These are phyloP conservation scores for Suhomyces kilbournensis DNA, from an alignment of 805 yeast genomes.

Conservation along the genomic window DNA sequence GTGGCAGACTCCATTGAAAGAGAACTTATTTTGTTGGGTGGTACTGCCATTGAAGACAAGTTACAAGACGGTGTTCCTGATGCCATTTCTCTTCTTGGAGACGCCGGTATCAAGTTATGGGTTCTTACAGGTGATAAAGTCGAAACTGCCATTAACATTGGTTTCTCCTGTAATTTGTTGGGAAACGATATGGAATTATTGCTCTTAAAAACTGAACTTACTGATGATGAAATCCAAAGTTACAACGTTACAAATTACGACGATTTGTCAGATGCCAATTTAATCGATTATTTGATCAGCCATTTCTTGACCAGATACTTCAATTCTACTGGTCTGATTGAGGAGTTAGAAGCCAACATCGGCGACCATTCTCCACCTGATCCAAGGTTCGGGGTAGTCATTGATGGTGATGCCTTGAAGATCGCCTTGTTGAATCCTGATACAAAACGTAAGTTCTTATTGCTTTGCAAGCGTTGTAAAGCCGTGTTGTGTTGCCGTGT, in stretches of 20 bases:
- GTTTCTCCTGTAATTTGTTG: slow-evolving; percentile 71
- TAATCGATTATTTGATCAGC: slow-evolving; percentile 47
- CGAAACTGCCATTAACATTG: slow-evolving; percentile 82
- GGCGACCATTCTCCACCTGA: slow-evolving; percentile 64
- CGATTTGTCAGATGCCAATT: slow-evolving; percentile 22
- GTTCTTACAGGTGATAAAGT: slow-evolving; percentile 80
- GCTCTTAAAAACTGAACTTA: slow-evolving; percentile 44
- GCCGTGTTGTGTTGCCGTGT: slow-evolving; percentile 83
- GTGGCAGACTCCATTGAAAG: slow-evolving; percentile 71
- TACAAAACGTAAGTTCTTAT: slow-evolving; percentile 51
- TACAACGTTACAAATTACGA: slow-evolving; percentile 19
- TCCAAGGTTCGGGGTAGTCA: slow-evolving; percentile 55
- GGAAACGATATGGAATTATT: slow-evolving; percentile 66
- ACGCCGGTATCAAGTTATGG: slow-evolving; percentile 81
- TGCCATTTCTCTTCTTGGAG: slow-evolving; percentile 59
- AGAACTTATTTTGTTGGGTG: slow-evolving; percentile 59
- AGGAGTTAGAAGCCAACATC: slow-evolving; percentile 54
- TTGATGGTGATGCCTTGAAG: slow-evolving; percentile 67
- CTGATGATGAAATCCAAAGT: slow-evolving; percentile 23
- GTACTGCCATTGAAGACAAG: slow-evolving; percentile 80
- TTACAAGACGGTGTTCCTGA: slow-evolving; percentile 78
- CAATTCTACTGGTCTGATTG: slow-evolving; percentile 54
- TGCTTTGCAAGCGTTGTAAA: slow-evolving; percentile 71
- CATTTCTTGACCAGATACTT: slow-evolving; percentile 56
- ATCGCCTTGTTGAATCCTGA: slow-evolving; percentile 39